phyloP scores from a whole-genome alignment of 192 early-diverging fungal genomes.

The Entophlyctis luteolus region DNA sequence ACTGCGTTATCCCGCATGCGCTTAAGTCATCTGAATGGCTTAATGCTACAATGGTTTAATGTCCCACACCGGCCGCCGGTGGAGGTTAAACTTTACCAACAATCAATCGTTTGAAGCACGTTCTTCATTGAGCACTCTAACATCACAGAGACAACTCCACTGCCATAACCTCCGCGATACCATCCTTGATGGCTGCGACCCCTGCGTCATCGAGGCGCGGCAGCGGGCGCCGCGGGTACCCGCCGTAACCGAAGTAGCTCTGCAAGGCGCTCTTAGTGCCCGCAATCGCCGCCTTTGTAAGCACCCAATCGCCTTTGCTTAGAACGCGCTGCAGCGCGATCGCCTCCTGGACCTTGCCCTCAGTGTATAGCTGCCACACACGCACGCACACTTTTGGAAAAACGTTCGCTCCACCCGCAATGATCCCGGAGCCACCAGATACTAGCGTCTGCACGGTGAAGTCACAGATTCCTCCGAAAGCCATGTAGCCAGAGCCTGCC shows the following conservation, averaged over 20 bases:
- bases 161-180: neutral
- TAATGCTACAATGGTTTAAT: too few relatives aligned
- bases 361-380: neutral
- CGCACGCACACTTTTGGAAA: neutral
- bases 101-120: too few relatives aligned
- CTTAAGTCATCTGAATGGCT: too few relatives aligned
- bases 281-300: neutral
- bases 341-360: neutral
- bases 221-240: neutral
- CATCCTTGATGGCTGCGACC: neutral
- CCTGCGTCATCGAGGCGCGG: neutral
- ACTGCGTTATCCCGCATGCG: too few relatives aligned
- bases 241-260: neutral
- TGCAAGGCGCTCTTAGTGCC: neutral
- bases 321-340: neutral
- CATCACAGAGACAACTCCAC: neutral
- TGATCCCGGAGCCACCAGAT: neutral
- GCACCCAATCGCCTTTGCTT: neutral
- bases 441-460: too few relatives aligned
- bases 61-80: too few relatives aligned
- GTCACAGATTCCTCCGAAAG: too few relatives aligned
- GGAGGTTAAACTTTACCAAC: too few relatives aligned
- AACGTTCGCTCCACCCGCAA: neutral
- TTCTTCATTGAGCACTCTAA: too few relatives aligned
- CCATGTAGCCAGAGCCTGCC: too few relatives aligned